These are phyloP conservation scores for Hypoxylon trugodes DNA, from an alignment of 495 filamentous ascomycete genomes.

Conservation along the genomic window DNA sequence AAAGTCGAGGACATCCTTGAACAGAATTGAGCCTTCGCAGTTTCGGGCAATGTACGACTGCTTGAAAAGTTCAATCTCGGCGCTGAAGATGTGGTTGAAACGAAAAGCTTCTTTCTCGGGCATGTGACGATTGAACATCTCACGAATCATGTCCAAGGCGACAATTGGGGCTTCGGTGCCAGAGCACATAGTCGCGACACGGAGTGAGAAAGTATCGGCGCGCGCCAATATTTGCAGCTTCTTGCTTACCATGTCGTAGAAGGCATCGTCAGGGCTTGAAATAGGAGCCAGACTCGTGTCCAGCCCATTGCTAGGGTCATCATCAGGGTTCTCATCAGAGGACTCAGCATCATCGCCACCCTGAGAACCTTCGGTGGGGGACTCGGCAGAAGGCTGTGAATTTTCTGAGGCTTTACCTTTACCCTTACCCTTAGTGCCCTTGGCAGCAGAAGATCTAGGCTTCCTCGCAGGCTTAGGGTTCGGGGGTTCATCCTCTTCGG, in stretches of 20 bases:
- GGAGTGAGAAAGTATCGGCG: constrained; percentile 46
- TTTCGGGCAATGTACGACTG: constrained; percentile 85
- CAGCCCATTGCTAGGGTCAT: constrained; percentile 2
- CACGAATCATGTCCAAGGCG: constrained; percentile 63
- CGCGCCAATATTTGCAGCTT: not conserved
- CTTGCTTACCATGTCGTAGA: constrained; percentile 40
- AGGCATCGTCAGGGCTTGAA: constrained; percentile 41
- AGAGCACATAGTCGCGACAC: constrained; percentile 81
- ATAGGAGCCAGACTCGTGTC: constrained; percentile 36
- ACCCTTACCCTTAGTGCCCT: too few relatives aligned
- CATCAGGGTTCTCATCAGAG: not conserved
- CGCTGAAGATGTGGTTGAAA: constrained; percentile 76
- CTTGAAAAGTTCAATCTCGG: constrained; percentile 80
- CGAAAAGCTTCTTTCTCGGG: constrained; percentile 43
- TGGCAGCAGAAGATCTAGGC: too few relatives aligned
- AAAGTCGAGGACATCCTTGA: constrained; percentile 75
- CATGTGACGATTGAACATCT: constrained; percentile 42
- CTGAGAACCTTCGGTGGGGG: too few relatives aligned
- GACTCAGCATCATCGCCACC: not conserved
- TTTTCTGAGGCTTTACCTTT: too few relatives aligned
- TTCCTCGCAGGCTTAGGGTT: too few relatives aligned
- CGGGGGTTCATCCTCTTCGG: too few relatives aligned
- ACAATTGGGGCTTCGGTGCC: constrained; percentile 84
- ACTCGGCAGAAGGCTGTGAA: too few relatives aligned
- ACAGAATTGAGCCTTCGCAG: constrained; percentile 62